These are phyloP conservation scores for Straminergon stramineum DNA, from an alignment of 225 moss, liverwort and hornwort genomes.

Conservation along the genomic window DNA sequence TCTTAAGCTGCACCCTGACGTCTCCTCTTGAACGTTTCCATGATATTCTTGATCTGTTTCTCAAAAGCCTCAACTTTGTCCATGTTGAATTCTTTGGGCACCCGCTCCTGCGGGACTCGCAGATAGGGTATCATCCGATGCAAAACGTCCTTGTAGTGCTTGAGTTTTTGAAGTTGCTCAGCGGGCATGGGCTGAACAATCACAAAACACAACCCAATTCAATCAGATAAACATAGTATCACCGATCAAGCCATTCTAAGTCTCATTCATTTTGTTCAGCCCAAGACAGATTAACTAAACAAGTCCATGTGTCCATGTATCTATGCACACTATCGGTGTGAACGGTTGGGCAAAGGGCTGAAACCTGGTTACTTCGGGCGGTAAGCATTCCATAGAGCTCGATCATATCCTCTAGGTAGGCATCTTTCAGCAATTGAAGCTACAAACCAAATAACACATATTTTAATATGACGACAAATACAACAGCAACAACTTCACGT, in stretches of 20 bases:
- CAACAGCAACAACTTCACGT: neutral
- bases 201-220: neutral
- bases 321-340: neutral
- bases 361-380: slow-evolving; percentile 33
- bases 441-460: neutral
- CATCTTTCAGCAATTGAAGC: slow-evolving; percentile 1
- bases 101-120: slow-evolving; percentile 61
- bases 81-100: slow-evolving; percentile 73
- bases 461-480: neutral
- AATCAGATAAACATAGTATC: neutral
- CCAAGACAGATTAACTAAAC: neutral
- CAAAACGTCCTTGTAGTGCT: slow-evolving; percentile 91
- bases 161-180: slow-evolving; percentile 88
- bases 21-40: slow-evolving; percentile 87
- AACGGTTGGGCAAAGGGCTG: neutral
- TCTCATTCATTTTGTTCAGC: neutral
- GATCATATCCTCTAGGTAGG: slow-evolving; percentile 19
- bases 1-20: slow-evolving; percentile 7
- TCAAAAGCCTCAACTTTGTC: slow-evolving; percentile 92
- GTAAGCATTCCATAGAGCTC: slow-evolving; percentile 39
- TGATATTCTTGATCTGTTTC: slow-evolving; percentile 85
- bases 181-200: slow-evolving; percentile 76
- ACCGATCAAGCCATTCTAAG: neutral
- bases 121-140: slow-evolving; percentile 93
- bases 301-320: neutral